Conservation (phyloP, 164 flowering plant species). For the Annona cherimola region DNA sequence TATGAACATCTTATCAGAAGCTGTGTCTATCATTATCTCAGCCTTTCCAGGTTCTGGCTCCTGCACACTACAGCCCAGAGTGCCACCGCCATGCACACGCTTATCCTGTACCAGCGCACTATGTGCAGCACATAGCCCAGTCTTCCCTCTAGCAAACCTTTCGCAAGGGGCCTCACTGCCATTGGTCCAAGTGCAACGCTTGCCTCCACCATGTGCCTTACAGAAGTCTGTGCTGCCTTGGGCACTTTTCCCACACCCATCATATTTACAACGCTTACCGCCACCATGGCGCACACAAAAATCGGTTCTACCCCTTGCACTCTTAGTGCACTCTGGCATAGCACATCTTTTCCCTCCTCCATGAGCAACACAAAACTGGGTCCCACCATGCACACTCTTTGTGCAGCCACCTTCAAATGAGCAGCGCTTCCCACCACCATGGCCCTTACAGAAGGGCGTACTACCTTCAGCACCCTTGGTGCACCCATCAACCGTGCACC, state of each 20-base stretch:
- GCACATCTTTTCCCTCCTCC: conserved; percentile 98
- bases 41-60: conserved; percentile 24
- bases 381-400: conserved; percentile 85
- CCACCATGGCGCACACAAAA: conserved; percentile 96
- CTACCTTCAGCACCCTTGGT: conserved; percentile 95
- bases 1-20: conserved; percentile 42
- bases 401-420: conserved; percentile 73
- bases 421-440: conserved; percentile 96
- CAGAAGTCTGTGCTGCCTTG: conserved; percentile 5
- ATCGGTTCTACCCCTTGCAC: conserved; percentile 86
- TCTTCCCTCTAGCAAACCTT: conserved; percentile 78
- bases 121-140: conserved; percentile 78
- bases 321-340: conserved; percentile 74
- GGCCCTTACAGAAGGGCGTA: conserved; percentile 86
- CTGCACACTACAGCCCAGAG: conserved; percentile 36
- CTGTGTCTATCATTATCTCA: conserved; percentile 30
- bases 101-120: conserved; percentile 67
- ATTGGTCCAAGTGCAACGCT: conserved; percentile 83
- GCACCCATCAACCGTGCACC: conserved; percentile 63
- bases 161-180: conserved; percentile 56
- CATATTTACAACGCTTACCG: conserved; percentile 78
- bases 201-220: conserved; percentile 80
- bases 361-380: conserved; percentile 74
- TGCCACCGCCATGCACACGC: conserved; percentile 85
- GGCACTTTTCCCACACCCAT: conserved; percentile 60